phyloP scores from a whole-genome alignment of 1,284 basidiomycete species.

The Pholiota adiposa region DNA sequence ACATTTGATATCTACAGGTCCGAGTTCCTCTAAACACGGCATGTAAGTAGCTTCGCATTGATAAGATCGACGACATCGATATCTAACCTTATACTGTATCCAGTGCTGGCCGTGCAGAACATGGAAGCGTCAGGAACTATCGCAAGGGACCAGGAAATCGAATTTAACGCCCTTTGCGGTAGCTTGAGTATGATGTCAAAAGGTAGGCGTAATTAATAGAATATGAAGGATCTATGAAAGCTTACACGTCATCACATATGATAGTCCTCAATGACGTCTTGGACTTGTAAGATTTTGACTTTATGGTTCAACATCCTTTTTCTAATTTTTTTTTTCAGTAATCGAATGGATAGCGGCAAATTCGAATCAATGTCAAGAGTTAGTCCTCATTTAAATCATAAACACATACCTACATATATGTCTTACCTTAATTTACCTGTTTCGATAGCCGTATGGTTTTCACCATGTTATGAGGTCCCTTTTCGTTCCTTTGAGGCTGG shows the following conservation, averaged over 20 bases:
- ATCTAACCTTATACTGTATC: not conserved
- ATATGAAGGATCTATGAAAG: not conserved
- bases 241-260: not conserved
- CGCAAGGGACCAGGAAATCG: conserved; percentile 70
- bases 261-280: conserved; percentile 88
- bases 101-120: conserved; percentile 88
- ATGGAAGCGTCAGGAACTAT: conserved; percentile 77
- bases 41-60: conserved; percentile 46
- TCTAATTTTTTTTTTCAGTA: conserved; percentile 32
- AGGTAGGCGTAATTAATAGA: conserved; percentile 42
- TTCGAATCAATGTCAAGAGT: conserved; percentile 75
- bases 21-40: conserved; percentile 93
- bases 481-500: conserved; percentile 76
- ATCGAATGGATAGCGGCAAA: conserved; percentile 79
- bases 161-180: conserved; percentile 81
- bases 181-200: conserved; percentile 92
- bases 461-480: conserved; percentile 84
- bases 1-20: conserved; percentile 58
- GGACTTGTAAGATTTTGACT: conserved; percentile 63
- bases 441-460: conserved; percentile 73
- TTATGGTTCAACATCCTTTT: not conserved
- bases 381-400: conserved; percentile 13
- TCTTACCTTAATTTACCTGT: conserved; percentile 2
- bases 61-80: not conserved
- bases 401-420: too few relatives aligned